phyloP scores from a whole-genome alignment of 2,329 filamentous ascomycete genomes.

The Colletotrichum euphorbiae region DNA sequence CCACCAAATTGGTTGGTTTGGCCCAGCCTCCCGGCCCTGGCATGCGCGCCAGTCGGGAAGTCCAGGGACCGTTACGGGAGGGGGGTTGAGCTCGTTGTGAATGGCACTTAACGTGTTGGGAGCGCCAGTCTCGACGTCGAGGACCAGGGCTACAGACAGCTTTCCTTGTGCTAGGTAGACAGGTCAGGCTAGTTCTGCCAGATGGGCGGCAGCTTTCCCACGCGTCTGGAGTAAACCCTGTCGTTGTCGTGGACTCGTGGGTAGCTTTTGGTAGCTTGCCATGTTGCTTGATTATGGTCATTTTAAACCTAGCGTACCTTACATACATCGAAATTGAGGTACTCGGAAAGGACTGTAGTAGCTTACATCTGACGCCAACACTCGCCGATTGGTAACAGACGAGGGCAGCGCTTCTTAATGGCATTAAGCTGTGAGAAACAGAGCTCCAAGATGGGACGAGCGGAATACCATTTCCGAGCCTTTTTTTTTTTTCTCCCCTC shows the following conservation, averaged over 20 bases:
- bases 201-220: slow-evolving; percentile 16
- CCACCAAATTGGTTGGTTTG: background rate
- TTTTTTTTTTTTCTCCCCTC: slow-evolving; percentile 1
- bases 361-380: no score
- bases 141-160: background rate
- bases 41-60: slow-evolving; percentile 34
- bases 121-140: no score
- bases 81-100: background rate
- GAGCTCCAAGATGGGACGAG: slow-evolving; percentile 8
- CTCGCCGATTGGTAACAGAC: no score
- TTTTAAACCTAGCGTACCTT: background rate
- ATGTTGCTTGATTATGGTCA: background rate
- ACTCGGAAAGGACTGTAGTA: background rate
- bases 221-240: slow-evolving; percentile 17
- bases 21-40: slow-evolving; percentile 13
- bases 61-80: slow-evolving; percentile 11
- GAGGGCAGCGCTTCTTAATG: no score
- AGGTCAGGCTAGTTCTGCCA: background rate
- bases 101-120: no score
- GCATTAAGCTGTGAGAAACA: background rate
- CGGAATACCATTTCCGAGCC: slow-evolving; percentile 15
- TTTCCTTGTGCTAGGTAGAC: slow-evolving; percentile 1
- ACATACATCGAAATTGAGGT: slow-evolving; percentile 1
- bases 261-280: slow-evolving; percentile 9
- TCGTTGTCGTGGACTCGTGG: no score